Percentiles rank a stretch among this genome's conserved stretches.
These are phyloP conservation scores for Exsudoporus frostii DNA, from an alignment of 768 basidiomycete genomes.

Conservation along the genomic window DNA sequence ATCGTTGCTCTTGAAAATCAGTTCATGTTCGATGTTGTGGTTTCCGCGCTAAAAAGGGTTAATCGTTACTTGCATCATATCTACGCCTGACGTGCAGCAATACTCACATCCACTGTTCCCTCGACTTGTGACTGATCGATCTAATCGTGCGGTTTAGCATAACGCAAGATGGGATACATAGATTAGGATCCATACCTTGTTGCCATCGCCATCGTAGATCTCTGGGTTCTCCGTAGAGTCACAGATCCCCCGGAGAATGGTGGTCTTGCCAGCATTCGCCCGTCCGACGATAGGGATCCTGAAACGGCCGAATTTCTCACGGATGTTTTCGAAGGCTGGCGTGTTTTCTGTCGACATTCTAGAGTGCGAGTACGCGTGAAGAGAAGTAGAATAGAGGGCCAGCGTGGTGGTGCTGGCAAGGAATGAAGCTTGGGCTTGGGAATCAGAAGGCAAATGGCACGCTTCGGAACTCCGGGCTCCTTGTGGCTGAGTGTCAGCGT, in stretches of 20 bases:
- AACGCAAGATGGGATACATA: background rate
- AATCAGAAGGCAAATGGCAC: too few relatives aligned
- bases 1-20: slow-evolving; percentile 1
- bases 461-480: too few relatives aligned
- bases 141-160: background rate
- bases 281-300: background rate
- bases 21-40: background rate
- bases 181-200: background rate
- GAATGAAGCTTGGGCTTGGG: too few relatives aligned
- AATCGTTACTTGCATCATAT: too few relatives aligned
- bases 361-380: background rate
- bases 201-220: slow-evolving; percentile 1
- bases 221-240: slow-evolving; percentile 2
- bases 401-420: background rate
- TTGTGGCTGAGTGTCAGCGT: too few relatives aligned
- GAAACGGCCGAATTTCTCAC: background rate
- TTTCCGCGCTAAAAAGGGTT: background rate
- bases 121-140: slow-evolving; percentile 2
- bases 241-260: slow-evolving; percentile 2
- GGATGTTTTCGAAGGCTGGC: background rate
- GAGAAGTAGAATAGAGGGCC: background rate
- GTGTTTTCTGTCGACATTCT: background rate
- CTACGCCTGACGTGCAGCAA: too few relatives aligned
- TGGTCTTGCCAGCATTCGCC: slow-evolving; percentile 8
- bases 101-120: background rate